Evolutionary conservation across 2,329 filamentous ascomycete species (phyloP), one percentile per base, ranked within the genome.

Genomic region (Scopulariopsis brevicaulis): DNA sequence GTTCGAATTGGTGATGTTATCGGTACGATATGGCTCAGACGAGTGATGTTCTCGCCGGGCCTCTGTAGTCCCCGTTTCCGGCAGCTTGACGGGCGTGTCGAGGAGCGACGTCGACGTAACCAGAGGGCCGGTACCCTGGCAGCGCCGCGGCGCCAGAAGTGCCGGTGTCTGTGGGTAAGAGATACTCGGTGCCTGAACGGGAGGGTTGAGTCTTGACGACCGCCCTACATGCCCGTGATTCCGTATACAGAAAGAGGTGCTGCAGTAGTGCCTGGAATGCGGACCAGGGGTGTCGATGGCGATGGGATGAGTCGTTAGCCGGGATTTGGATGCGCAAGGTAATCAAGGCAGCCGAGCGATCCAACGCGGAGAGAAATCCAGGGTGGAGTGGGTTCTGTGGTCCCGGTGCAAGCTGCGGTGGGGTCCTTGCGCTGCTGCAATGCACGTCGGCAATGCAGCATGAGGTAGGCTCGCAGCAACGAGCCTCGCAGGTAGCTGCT

Each of bases 371-470:
- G 46, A 11, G 46, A 50, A n/a, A 24, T 50, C n/a, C 46, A 50
- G 20, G 46, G 22, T 50, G 20, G 46, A 50, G 20, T 50, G 22
- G 46, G 24, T 24, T 50, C 22, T 12, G 43, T 7, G 15, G 43
- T 3, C 43, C 43, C 43, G n/a, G n/a, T n/a, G n/a, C n/a, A n/a
- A 40, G 37, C 18, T 40, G 37, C 37, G 32, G 18, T 55, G 40
- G 35, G 20, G 40, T 32, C 34, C 18, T 37, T 14, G n/a, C 25
- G 54, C 18, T 34, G 55, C 55, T 43, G 48, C 55, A 25, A 46
- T 46, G 40, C 40, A 46, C 40, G 40, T n/a, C 55, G 55, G 55
- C 28, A 57, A 57, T 57, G 55, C 55, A 57, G 46, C 28, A 57
- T 53, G 55, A 53, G 55, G 55, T 34, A 7, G 46, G 20, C 22